Evolutionary conservation across 2,329 filamentous ascomycete genomes (phyloP).

Genomic region (Aspergillus pseudoterreus): DNA sequence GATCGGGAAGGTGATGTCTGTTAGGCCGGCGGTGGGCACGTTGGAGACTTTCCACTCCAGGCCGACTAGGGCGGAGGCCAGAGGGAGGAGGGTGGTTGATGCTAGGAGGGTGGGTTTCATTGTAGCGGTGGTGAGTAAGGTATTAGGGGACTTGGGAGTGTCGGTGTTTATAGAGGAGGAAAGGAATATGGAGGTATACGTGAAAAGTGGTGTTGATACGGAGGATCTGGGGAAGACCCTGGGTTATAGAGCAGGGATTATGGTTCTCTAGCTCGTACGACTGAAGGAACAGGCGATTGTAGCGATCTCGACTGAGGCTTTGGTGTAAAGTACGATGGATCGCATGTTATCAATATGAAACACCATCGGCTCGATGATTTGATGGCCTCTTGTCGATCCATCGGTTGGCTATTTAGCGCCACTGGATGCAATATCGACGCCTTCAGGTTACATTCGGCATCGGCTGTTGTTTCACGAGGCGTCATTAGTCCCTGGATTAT

Average conservation of each 20-base stretch:
- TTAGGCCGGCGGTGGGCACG: constrained; percentile 11
- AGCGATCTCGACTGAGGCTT: too few species aligned
- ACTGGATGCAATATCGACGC: background rate
- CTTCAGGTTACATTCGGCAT: too few species aligned
- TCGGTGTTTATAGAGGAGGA: background rate
- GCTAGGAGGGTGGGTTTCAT: constrained; percentile 11
- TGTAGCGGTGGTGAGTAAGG: constrained; percentile 1
- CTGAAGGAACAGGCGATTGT: too few species aligned
- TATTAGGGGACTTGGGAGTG: background rate
- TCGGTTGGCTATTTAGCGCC: background rate
- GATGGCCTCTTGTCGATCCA: background rate
- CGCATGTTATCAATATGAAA: background rate
- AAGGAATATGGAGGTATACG: too few species aligned
- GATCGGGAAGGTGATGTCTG: constrained; percentile 23
- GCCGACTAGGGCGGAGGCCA: constrained; percentile 12
- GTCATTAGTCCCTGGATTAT: too few species aligned
- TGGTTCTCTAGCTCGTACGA: too few species aligned
- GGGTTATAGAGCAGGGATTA: too few species aligned
- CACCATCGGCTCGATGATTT: background rate
- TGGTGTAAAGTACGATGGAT: background rate
- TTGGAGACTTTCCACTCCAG: constrained; percentile 13
- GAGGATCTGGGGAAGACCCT: too few species aligned
- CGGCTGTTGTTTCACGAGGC: too few species aligned
- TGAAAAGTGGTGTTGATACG: too few species aligned
- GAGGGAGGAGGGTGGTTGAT: constrained; percentile 6